phyloP scores from a whole-genome alignment of 176 grass and related monocot genomes.

The Thalia dealbata region DNA sequence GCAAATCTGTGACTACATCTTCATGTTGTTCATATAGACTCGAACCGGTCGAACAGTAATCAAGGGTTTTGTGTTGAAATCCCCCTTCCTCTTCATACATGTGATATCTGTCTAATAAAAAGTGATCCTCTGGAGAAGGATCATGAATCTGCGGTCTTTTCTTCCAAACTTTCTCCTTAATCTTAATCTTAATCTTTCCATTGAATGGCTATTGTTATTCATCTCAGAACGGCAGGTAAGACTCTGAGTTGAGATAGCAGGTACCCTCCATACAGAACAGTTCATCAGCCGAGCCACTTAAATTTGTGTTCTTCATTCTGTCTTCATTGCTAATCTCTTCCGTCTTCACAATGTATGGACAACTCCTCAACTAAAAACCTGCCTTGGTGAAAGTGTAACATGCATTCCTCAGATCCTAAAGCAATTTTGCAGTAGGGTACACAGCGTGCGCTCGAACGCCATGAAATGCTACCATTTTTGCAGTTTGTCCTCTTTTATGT shows the following conservation, averaged over 20 bases:
- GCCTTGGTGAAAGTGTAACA: too few species aligned
- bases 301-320: too few species aligned
- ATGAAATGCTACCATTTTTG: too few species aligned
- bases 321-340: too few species aligned
- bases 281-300: too few species aligned
- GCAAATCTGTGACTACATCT: not conserved
- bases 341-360: too few species aligned
- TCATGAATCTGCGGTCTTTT: not conserved
- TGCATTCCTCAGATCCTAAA: too few species aligned
- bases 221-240: not conserved
- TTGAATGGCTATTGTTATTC: not conserved
- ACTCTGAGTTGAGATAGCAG: not conserved
- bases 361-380: too few species aligned
- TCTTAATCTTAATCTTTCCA: not conserved
- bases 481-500: too few species aligned
- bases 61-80: not conserved
- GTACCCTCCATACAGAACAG: too few species aligned
- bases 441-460: too few species aligned
- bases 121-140: not conserved
- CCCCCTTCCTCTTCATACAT: not conserved
- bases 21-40: not conserved
- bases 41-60: not conserved
- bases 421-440: too few species aligned
- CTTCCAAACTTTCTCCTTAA: not conserved
- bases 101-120: conserved; percentile 3